phyloP scores from a whole-genome alignment of 192 early-diverging fungal genomes.

The Diversispora epigaea region DNA sequence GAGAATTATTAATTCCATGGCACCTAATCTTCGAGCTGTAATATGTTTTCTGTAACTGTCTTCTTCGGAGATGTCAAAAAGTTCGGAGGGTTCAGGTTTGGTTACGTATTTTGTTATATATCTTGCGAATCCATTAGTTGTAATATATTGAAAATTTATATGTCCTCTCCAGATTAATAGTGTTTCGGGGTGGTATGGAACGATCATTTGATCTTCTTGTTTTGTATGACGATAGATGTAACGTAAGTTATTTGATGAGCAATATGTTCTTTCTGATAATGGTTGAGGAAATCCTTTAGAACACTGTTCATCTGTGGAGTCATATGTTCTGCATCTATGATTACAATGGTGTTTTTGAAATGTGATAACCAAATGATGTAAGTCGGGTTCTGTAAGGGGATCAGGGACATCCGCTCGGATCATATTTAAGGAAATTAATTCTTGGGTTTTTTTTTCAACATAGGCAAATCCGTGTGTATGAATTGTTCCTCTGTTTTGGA shows the following conservation, averaged over 20 bases:
- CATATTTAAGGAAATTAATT: background rate
- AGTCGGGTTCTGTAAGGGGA: background rate
- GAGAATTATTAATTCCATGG: background rate
- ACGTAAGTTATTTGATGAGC: background rate
- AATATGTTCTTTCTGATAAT: background rate
- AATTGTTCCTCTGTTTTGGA: background rate
- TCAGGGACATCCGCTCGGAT: background rate
- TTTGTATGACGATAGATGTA: background rate
- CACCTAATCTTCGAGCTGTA: too few species aligned
- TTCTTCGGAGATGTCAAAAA: background rate
- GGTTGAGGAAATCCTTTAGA: background rate
- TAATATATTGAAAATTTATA: conserved; percentile 7
- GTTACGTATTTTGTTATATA: conserved; percentile 14
- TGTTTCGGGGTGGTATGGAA: background rate
- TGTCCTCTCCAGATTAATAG: background rate
- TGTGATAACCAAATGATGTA: background rate
- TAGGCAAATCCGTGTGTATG: background rate
- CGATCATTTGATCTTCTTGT: background rate
- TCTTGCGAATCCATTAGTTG: background rate
- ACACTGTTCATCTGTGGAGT: background rate
- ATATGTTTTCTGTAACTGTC: background rate
- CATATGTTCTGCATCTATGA: background rate
- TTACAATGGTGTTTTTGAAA: background rate
- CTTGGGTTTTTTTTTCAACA: too few species aligned
- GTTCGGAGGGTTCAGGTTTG: background rate